Evolutionary conservation across 73 alveolate genomes (phyloP), one percentile per base, ranked within the genome.

Genomic region (Breviolum minutum): DNA sequence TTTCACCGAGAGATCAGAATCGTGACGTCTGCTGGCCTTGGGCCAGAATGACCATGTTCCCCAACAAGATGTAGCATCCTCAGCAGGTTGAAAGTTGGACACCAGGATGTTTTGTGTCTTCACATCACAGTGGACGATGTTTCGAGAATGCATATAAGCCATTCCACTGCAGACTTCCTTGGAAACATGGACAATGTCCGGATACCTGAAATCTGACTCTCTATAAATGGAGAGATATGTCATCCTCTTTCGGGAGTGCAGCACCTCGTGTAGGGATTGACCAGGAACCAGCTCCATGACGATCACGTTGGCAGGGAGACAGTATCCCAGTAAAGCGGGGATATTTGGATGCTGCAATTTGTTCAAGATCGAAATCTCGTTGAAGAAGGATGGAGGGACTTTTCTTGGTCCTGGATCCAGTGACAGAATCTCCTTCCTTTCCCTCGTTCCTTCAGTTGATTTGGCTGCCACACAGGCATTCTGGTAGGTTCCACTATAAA

Each of bases 211-310:
- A 54, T 83, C 92, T 9, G 70, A 83, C 92, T 83, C 73, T 54
- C 92, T 70, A 22, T 83, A 83, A 10, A 83, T 48, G 26, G 92
- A 83, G 7, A 83, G 92, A 22, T 29, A 83, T 5, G 92, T 54
- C 30, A 27, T 48, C 74, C 92, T 13, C 92, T 83, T 83, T 24
- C 92, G 70, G 40, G 74, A 60, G 26, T 83, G 92, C 74, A 83
- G 22, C 74, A 83, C 48, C 24, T 83, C 92, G 24, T 83, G 73
- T 19, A 83, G 27, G 60, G 92, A 83, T 24, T 54, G 92, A 24
- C 92, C 92, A 2, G 92, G 92, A 9, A 83, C 92, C 54, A 83
- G 74, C 73, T 83, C 92, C 92, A 83, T 83, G 74, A 83, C 92
- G 60, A 83, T 83, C 74, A 83, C 63, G 60, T 83, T 48, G 60